Evolutionary conservation across 345 rosid species (phyloP), one percentile per base, ranked within the genome.

Genomic region (Hevea brasiliensis): DNA sequence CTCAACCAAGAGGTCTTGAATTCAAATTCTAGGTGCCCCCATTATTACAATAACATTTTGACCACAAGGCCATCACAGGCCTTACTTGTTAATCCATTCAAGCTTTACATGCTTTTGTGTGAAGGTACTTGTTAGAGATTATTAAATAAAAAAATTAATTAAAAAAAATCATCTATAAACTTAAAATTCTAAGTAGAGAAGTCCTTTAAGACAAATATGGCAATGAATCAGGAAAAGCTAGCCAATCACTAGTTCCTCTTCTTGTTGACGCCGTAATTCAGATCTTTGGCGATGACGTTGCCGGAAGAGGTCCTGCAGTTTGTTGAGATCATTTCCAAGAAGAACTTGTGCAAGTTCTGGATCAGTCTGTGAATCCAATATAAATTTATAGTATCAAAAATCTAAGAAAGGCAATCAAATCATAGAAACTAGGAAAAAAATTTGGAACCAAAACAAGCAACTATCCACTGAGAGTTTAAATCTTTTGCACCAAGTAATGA

Each of bases 291-390:
- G 85, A 81, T 92, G 86, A 37, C 97, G 88, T n/a, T 73, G 81
- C 65, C 89, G 83, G 70, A 95, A 82, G 27, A 95, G 53, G 37
- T 88, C 90, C 77, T 92, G 99, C 72, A 95, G 79, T 82, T 63
- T 90, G 73, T 87, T 86, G 55, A 95, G 90, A 85, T 95, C 94
- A 65, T 89, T 92, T 57, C 99, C 99, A 75, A 88, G 75, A 70
- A 95, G 37, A 40, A 79, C 90, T 89, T 87, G 97, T 23, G 98
- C 98, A 71, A 95, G 87, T 84, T 95, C 97, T 47, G 99, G 99
- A 76, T 95, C 97, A 45, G 74, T 67, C 96, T 92, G 85, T 59
- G 74, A 67, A 42, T 64, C 70, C 70, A 62, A 58, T 0, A 65
- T n/a, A 66, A 71, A 66, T 44, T 48, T 42, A 29, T 32, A 37